Evolutionary conservation across 2,329 filamentous ascomycete species (phyloP), one percentile per base, ranked within the genome.

Genomic region (Botrytis tulipae): DNA sequence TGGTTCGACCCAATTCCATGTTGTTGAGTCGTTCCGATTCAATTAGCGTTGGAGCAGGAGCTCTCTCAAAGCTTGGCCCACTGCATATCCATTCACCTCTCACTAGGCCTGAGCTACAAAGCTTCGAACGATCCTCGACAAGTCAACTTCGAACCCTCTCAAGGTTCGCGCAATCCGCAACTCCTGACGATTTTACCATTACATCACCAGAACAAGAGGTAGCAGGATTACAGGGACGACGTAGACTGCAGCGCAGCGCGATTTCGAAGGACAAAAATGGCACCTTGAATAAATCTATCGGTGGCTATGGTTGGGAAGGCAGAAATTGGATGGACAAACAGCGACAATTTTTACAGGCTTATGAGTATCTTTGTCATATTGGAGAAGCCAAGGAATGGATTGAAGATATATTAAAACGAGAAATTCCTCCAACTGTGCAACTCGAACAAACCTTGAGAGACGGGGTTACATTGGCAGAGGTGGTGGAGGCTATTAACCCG

Each of bases 331-430:
- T 99, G 95, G 96, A 99, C 82, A 96, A 97, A 81, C 95, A 99
- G 81, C 90, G 96, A 40, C 95, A 98, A 82, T 98, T 98, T 80
- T 84, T 99, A 71, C 93, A 97, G 82, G 96, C 96, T 10, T 99
- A 99, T 81, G 96, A 99, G 82, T 99, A 99, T 81, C 91, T 99
- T 54, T 99, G 96, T 81, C 96, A 99, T 81, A 98, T 99, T 77
- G 96, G 96, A 82, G 96, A 99, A 85, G 96, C 96, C 35, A 98
- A 98, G 82, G 95, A 98, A 83, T 99, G 96, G 96, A 97, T 99
- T 77, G 96, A 99, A 80, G 90, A 97, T 81, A 90, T 98, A 74
- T 93, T 96, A 73, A 90, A 95, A 75, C 90, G 92, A 77, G 86
- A 92, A 70, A 93, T 99, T 54, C 95, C 96, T 5, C 93, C 95